Conservation (phyloP, 2,329 filamentous ascomycete genomes). For the Verticillium klebahnii region DNA sequence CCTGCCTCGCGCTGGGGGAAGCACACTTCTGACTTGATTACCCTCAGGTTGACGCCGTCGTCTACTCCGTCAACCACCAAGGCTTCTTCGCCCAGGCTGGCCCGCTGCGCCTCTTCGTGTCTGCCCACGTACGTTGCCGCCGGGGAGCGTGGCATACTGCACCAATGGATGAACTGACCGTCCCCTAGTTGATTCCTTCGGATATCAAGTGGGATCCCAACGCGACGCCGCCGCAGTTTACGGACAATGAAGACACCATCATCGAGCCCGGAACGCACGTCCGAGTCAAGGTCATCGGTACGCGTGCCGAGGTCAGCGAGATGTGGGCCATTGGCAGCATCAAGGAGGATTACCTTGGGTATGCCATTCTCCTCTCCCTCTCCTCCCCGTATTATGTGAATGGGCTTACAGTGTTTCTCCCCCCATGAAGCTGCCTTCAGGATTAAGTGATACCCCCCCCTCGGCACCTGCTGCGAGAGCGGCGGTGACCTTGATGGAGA, state of each 20-base stretch:
- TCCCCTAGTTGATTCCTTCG: constrained; percentile 72
- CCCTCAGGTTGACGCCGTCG: constrained; percentile 81
- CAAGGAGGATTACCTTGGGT: constrained; percentile 76
- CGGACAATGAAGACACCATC: constrained; percentile 87
- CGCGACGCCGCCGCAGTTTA: constrained; percentile 93
- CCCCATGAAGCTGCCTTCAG: constrained; percentile 11
- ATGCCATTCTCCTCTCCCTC: constrained; percentile 14
- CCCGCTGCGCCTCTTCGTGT: constrained; percentile 74
- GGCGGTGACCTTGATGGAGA: constrained; percentile 27
- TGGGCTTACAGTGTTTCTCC: constrained; percentile 6
- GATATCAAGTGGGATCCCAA: constrained; percentile 95
- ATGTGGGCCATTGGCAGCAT: constrained; percentile 98
- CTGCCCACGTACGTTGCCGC: constrained; percentile 63
- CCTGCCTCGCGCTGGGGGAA: constrained; percentile 11
- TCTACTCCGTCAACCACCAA: constrained; percentile 84
- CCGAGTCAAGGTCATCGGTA: constrained; percentile 89
- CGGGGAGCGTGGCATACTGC: background rate
- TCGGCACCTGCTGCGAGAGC: constrained; percentile 48
- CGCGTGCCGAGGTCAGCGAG: constrained; percentile 85
- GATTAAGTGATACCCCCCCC: constrained; percentile 6
- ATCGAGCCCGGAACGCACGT: constrained; percentile 94
- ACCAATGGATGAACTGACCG: constrained; percentile 15
- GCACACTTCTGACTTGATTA: constrained; percentile 17
- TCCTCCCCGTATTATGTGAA: background rate
- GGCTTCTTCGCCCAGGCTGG: constrained; percentile 87